A percentile compares a stretch with the other conserved stretches of the same genome.
Evolutionary conservation across 805 yeast species (phyloP).

Genomic region (Metschnikowia dekortorum): DNA sequence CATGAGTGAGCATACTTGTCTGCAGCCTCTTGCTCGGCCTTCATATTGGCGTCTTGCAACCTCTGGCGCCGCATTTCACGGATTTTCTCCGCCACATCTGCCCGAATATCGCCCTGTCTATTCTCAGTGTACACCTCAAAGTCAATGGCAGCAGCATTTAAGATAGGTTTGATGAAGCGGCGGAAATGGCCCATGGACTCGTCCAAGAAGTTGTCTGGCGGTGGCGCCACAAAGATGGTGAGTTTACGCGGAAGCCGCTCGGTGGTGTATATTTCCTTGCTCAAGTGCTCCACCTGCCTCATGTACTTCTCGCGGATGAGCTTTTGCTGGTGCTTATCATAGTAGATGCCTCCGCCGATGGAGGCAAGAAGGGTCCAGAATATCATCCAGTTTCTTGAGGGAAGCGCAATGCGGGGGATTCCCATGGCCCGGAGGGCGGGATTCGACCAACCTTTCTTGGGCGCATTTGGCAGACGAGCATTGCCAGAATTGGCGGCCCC

Average conservation of each 20-base stretch:
- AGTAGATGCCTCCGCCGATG: conserved; percentile 69
- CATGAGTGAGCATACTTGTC: conserved; percentile 22
- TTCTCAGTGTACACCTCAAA: conserved; percentile 71
- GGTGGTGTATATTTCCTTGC: conserved; percentile 43
- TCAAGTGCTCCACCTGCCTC: conserved; percentile 50
- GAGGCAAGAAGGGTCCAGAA: conserved; percentile 71
- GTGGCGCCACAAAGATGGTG: conserved; percentile 88
- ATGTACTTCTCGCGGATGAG: conserved; percentile 63
- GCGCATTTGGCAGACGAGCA: neutral
- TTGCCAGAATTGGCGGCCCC: too few species aligned
- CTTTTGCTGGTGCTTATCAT: conserved; percentile 73
- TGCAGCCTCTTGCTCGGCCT: conserved; percentile 2
- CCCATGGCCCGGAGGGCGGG: conserved; percentile 89
- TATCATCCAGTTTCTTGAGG: conserved; percentile 90
- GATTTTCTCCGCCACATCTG: conserved; percentile 75
- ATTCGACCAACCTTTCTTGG: conserved; percentile 50
- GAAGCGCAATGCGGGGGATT: conserved; percentile 67
- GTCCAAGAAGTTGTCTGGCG: conserved; percentile 86
- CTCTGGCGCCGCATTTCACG: conserved; percentile 57
- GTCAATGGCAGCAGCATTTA: conserved; percentile 81
- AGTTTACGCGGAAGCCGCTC: conserved; percentile 66
- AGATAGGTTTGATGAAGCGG: conserved; percentile 76
- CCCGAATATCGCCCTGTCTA: conserved; percentile 86
- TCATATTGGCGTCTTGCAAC: conserved; percentile 9
- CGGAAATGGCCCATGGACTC: conserved; percentile 70